Base-by-base conservation (phyloP, 257 asterid genomes). In the Coffea canephora region DNA sequence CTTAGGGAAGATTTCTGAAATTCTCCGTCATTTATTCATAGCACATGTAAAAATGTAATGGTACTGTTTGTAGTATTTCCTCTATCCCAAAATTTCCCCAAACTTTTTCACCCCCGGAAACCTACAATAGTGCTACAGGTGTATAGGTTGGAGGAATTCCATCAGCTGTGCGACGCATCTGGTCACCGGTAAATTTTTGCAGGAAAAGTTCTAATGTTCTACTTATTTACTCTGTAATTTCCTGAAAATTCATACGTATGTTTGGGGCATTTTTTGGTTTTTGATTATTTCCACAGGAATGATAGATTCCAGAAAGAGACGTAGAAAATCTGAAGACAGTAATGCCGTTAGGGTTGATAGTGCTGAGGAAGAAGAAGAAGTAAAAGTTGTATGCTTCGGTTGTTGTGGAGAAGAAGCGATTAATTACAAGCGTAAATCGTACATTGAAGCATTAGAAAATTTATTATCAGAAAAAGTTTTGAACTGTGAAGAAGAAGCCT, bases 401-500 rank as follows among this genome's bases (percentile, higher is more conserved):
- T 69, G 77, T 78, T 57, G 36, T 5, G 82, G 77, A 43, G 77
- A 50, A 48, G 82, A 55, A 11, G 69, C 55, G 19, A 45, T 52
- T 76, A 57, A 46, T 52, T 5, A 23, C 14, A 9, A 71, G 52
- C 10, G 82, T 43, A 23, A 69, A 61, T 43, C 65, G 27, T 45
- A 78, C 25, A 31, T 57, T 14, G 77, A 71, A 57, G 41, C 55
- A n/a, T 23, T 71, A 8, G 82, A 78, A 36, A 34, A 57, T 15
- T 70, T 39, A 27, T 71, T 78, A 43, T 19, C 46, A 21, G 77
- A 31, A 59, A 41, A 55, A 16, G 71, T 71, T 54, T 57, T 57
- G 65, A 21, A 57, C 21, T 57, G 65, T 62, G 82, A 78, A 48
- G 76, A 78, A 61, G 82, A 49, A 57, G 82, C 77, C 11, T 78